Conservation (phyloP, 371 early-diverging fungal species). For the Batrachochytrium dendrobatidis region DNA sequence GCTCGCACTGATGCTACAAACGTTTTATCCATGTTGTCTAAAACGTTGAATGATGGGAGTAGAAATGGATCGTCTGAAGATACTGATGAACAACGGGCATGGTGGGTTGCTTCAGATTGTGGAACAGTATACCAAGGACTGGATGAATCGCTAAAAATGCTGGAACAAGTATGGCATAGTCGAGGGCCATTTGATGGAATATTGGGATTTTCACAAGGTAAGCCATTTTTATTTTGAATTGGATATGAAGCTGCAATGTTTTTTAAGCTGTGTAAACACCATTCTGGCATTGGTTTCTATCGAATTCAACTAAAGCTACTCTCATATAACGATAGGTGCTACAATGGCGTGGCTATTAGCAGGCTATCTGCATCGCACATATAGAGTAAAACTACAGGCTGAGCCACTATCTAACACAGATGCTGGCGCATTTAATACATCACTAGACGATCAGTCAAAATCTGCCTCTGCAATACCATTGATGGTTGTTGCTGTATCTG, state of each 20-base stretch:
- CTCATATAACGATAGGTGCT: too few relatives aligned
- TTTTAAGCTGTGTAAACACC: too few relatives aligned
- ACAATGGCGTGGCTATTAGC: not conserved
- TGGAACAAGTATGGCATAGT: not conserved
- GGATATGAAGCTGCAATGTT: too few relatives aligned
- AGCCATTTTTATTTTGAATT: too few relatives aligned
- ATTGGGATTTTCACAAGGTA: not conserved
- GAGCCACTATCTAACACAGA: too few relatives aligned
- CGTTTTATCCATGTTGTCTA: not conserved
- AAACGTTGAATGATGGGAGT: not conserved
- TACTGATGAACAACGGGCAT: not conserved
- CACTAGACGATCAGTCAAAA: too few relatives aligned
- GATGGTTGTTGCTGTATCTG: not conserved
- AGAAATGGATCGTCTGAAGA: not conserved
- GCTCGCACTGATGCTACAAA: not conserved
- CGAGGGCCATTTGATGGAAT: constrained; percentile 2
- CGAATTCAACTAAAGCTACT: too few relatives aligned
- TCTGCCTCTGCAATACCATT: too few relatives aligned
- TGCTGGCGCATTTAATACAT: too few relatives aligned
- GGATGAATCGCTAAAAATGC: not conserved
- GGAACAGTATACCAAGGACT: not conserved
- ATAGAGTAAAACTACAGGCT: not conserved
- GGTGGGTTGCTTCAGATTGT: not conserved
- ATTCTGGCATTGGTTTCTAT: too few relatives aligned
- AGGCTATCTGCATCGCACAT: not conserved